Evolutionary conservation across 495 filamentous ascomycete genomes (phyloP), one percentile per base, ranked within the genome.

Genomic region (Aspergillus indologenus): DNA sequence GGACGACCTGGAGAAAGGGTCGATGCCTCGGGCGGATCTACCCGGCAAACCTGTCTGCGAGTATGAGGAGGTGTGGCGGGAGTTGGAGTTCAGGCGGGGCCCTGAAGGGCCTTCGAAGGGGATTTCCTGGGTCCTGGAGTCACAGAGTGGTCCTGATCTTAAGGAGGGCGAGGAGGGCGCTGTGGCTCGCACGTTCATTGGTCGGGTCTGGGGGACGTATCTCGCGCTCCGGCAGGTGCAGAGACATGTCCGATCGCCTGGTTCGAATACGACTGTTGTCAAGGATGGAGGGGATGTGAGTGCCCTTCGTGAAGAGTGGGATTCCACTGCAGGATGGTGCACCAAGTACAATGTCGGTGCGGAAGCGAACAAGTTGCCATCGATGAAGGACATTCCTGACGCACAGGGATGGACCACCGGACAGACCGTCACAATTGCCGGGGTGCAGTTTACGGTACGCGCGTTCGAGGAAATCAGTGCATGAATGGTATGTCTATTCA

Each of bases 61-160:
- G 18, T 77, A 77, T 51, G 72, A 75, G 49, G 75, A 78, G 56
- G 63, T 76, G 0, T 78, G 75, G 75, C 63, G 73, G 40, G 68
- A 72, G 46, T 49, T 78, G 24, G 45, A 60, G 17, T 74, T 74
- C 21, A 55, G 57, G 14, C 53, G 56, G 14, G 68, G 66, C 0
- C 61, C 66, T 1, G 69, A 70, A 15, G 75, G 70, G 0, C 11
- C 48, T 1, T 19, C 54, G 0, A 57, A 54, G 23, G 69, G 70
- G 5, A 40, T 73, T 3, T 77, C 73, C 0, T 77, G 73, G 72
- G 61, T 76, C 45, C 55, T 77, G 1, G 73, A 77, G 51, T 71
- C 68, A 0, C 62, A 66, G 45, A 62, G 67, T 53, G 54, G 51
- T 14, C 47, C 54, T 11, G 42, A 58, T 8, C 26, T 56, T 15